Percentiles rank a stretch among this genome's conserved stretches.
phyloP scores from a whole-genome alignment of 1,284 basidiomycete species.

The Trichosporon inkin region DNA sequence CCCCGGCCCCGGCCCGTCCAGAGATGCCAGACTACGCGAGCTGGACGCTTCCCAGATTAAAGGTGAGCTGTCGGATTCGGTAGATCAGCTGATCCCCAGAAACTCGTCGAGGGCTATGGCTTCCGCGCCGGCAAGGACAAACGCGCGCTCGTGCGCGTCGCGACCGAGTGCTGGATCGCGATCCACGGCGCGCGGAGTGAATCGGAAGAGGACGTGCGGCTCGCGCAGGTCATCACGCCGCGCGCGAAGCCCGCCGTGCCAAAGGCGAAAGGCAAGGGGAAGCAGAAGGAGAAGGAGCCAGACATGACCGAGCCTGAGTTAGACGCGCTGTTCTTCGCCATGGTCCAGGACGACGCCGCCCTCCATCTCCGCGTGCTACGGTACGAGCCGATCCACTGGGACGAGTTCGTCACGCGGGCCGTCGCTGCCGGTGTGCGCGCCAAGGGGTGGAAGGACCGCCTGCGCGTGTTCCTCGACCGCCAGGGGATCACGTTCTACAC shows the following conservation, averaged over 20 bases:
- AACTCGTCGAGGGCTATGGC: slow-evolving; percentile 31
- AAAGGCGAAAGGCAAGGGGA: slow-evolving; percentile 12
- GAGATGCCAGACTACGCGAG: slow-evolving; percentile 43
- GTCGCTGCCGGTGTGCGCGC: slow-evolving; percentile 32
- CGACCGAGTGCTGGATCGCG: slow-evolving; percentile 43
- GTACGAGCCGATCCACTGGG: slow-evolving; percentile 49
- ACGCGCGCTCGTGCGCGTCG: slow-evolving; percentile 32
- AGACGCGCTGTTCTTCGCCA: slow-evolving; percentile 28
- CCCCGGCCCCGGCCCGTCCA: neutral
- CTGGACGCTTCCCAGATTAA: slow-evolving; percentile 37
- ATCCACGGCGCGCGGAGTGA: slow-evolving; percentile 27
- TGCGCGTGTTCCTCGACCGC: slow-evolving; percentile 43
- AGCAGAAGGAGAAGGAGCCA: neutral
- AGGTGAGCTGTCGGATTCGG: slow-evolving; percentile 27
- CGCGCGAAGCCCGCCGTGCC: neutral
- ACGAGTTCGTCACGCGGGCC: slow-evolving; percentile 40
- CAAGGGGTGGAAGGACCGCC: slow-evolving; percentile 36
- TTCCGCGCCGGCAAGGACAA: slow-evolving; percentile 33
- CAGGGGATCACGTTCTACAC: slow-evolving; percentile 45
- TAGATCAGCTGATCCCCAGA: neutral
- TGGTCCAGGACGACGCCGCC: slow-evolving; percentile 34
- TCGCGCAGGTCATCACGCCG: neutral
- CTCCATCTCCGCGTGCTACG: slow-evolving; percentile 40
- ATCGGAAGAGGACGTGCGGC: neutral
- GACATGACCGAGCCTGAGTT: slow-evolving; percentile 32